Evolutionary conservation across 1,139 yeast species (phyloP), one percentile per base, ranked within the genome.

Genomic region (Yamadazyma friedrichii): DNA sequence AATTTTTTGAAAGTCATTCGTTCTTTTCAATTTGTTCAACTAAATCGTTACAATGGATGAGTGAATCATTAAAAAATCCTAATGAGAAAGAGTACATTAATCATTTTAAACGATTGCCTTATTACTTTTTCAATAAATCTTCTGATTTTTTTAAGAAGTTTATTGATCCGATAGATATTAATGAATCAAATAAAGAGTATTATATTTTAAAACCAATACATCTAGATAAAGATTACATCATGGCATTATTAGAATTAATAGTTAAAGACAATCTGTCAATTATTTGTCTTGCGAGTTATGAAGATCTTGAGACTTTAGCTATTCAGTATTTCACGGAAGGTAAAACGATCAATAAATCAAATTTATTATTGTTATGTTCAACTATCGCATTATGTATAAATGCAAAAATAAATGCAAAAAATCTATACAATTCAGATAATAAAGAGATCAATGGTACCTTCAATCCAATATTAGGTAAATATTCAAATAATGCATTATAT

Each of bases 1-100:
- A 50, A 16, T 70, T 59, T 42, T 59, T 65, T 32, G 76, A 74
- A 9, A 53, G 67, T 20, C 76, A 70, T 47, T 67, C 74, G 13
- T 58, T 67, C 35, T 45, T 67, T 43, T 58, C 69, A 17, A 63
- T 70, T 12, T 64, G 68, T 41, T 66, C 74, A 6, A 56, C 55
- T n/a, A 62, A 63, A 36, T 67, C 73, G 4, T 46, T 69, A 45
- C 56, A 53, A 25, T 67, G 70, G 67, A 65, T 70, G 31, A 56
- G 52, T 22, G 48, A 50, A 8, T 51, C 58, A 5, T 49, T 70
- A 20, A 60, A 65, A 0, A 52, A 58, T 1, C 57, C 53, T 3
- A 53, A 62, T 6, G 44, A 45, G 1, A 48, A 56, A 8, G 38
- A 38, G 26, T 46, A 57, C 25, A 44, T 65, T 4, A 46, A 51